phyloP scores from a whole-genome alignment of 169 alveolate species.

The Plasmodium cynomolgi region DNA sequence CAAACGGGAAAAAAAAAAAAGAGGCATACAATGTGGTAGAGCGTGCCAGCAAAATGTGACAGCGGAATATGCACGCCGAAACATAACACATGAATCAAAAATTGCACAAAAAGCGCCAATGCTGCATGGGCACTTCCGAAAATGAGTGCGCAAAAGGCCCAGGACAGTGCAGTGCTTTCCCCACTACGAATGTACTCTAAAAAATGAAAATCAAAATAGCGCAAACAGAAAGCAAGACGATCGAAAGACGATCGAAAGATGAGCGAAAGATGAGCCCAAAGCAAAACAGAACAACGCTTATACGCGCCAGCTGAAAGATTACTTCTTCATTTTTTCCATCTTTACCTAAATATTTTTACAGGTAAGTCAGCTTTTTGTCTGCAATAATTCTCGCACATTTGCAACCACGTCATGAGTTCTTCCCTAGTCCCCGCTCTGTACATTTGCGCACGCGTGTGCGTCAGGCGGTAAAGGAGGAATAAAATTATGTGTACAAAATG shows the following conservation, averaged over 20 bases:
- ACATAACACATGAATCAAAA: not conserved
- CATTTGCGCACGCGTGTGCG: not conserved
- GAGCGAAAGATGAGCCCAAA: not conserved
- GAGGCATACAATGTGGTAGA: not conserved
- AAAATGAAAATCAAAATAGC: not conserved
- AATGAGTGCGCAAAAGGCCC: not conserved
- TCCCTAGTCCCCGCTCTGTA: slow-evolving; percentile 53
- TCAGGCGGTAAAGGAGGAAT: not conserved
- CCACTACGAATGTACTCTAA: not conserved
- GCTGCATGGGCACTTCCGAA: not conserved
- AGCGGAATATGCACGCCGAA: not conserved
- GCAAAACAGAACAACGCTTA: not conserved
- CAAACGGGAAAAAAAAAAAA: not conserved
- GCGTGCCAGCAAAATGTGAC: not conserved
- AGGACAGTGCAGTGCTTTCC: not conserved
- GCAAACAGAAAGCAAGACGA: not conserved
- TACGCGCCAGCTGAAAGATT: not conserved
- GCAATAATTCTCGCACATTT: slow-evolving; percentile 75
- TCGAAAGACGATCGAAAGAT: not conserved
- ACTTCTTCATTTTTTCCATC: not conserved
- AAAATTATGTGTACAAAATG: not conserved
- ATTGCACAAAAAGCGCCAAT: not conserved
- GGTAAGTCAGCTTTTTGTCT: slow-evolving; percentile 74
- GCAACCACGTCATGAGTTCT: slow-evolving; percentile 74
- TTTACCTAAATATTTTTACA: slow-evolving; percentile 68